Base-by-base conservation (phyloP, 345 rosid species). In the Gossypium bickii region DNA sequence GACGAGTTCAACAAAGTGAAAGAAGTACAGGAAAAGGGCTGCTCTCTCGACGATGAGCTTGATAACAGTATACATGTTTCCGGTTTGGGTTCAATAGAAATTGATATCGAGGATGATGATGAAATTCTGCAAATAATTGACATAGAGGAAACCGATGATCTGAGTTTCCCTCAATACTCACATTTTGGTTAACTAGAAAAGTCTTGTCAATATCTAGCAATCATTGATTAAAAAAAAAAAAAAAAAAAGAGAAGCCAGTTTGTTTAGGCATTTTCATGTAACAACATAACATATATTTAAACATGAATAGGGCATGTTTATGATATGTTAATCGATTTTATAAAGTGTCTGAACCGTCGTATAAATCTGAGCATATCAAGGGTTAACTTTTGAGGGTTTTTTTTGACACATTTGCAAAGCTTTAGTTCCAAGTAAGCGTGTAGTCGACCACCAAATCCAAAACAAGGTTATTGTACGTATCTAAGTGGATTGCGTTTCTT, bases 1-100 rank as follows among this genome's bases (percentile, higher is more conserved):
- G 81, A 82, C 70, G 85, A 83, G 80, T 83, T 78, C 59, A 74
- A 48, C 58, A 82, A 73, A 52, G 80, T 78, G 12, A 83, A 76
- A 71, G 84, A 82, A 69, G 75, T 78, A 38, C 67, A 73, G 79
- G 56, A 69, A 53, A 69, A 80, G 16, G 81, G 76, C 34, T 77
- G 80, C 43, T 77, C 78, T 8, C 11, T 64, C 13, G 83, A 78
- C 71, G 79, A 75, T 43, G 76, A 76, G n/a, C 80, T 83, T 12
- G 81, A 73, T 67, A 74, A 41, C 51, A 59, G 9, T 13, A 16
- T 15, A 13, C 12, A 53, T 3, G n/a, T 1, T 20, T 63, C 13
- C 1, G 22, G 24, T 63, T 60, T 62, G 2, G 24, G 61, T 61
- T 47, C 64, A 41, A 62, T 61, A 24, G 71, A 71, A 41, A 24